Base-by-base conservation (phyloP, 192 early-diverging fungal genomes). In the Rhizophagus prolifer region DNA sequence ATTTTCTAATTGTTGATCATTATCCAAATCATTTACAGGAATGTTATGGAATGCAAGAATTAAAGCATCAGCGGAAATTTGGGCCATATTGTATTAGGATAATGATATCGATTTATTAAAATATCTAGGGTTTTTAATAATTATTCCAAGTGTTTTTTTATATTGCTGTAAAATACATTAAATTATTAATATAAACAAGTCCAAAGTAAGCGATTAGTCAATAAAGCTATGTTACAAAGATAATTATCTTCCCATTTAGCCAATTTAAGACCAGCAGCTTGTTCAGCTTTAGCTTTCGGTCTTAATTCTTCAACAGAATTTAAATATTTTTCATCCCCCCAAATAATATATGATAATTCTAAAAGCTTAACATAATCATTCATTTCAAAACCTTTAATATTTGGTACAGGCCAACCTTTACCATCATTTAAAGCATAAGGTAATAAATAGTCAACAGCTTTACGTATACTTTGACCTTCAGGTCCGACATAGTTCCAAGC, bases 401-500 rank as follows among this genome's bases (percentile, higher is more conserved):
- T 89, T 6, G 23, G 10, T 26, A 79, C 76, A 9, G 82, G 79
- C 89, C 89, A 90, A 10, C 68, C 82, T 4, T 78, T 71, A 12
- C 84, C 83, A 28, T 82, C 81, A 25, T 71, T 78, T 25, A 88
- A 50, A 4, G 86, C 82, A 76, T 81, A 81, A 0, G 87, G 85
- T 31, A 88, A 58, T 77, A 91, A 74, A 74, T 79, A 90, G 64
- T 91, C 85, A 25, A 91, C 47, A 1, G 88, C 88, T 30, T 79
- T 73, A 44, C 78, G 79, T 44, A 89, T 81, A 28, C 78, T 81
- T 54, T 85, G 82, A 13, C 85, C 85, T 36, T 86, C 70, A 7
- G 79, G 76, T 3, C 82, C 80, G n/a, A 72, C 73, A 75, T 87
- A 83, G 36, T 75, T 26, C 78, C 83, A 88, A 77, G 85, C 77